Evolutionary conservation across 305 asterid genomes (phyloP), one percentile per base, ranked within the genome.

Genomic region (Galium porrigens): DNA sequence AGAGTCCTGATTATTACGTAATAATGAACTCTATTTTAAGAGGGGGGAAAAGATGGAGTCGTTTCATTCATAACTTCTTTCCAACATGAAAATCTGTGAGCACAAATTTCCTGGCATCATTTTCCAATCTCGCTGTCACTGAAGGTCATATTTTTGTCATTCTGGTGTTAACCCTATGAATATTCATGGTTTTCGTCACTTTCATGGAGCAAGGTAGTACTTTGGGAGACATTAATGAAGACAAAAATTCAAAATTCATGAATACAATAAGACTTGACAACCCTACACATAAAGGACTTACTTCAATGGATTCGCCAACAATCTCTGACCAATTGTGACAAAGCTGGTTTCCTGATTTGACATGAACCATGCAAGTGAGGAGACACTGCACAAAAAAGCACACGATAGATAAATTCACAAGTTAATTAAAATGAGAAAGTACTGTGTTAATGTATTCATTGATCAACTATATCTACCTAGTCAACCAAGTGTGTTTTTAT

Each of bases 311-410:
- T 89, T 81, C 59, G 98, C 98, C 80, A 91, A 79, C 81, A 91
- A 78, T 78, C 98, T 82, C 74, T 91, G 98, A 53, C 95, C 98
- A 80, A 91, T 91, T 64, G 98, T 91, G 79, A 91, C 98, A 64
- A 91, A 91, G 83, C 98, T 91, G 61, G 66, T 85, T 79, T 91
- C 98, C 77, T 91, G 98, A 66, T 79, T 86, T 56, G 90, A 84
- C 98, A 91, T 91, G 83, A 91, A 91, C 98, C 98, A 88, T 37
- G 98, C 98, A 72, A 91, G 96, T 58, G 98, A 91, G 74, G 98
- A 91, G 61, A 91, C 98, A 91, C 98, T 91, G 70, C 75, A 84
- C 75, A 84, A 71, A 51, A 77, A 30, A 73, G 53, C 74, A 44
- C 60, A 48, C 54, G 41, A 54, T 69, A 68, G 67, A 59, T 64